These are phyloP conservation scores for Patellifolia procumbens DNA, from an alignment of 179 eudicot genomes.

Conservation along the genomic window DNA sequence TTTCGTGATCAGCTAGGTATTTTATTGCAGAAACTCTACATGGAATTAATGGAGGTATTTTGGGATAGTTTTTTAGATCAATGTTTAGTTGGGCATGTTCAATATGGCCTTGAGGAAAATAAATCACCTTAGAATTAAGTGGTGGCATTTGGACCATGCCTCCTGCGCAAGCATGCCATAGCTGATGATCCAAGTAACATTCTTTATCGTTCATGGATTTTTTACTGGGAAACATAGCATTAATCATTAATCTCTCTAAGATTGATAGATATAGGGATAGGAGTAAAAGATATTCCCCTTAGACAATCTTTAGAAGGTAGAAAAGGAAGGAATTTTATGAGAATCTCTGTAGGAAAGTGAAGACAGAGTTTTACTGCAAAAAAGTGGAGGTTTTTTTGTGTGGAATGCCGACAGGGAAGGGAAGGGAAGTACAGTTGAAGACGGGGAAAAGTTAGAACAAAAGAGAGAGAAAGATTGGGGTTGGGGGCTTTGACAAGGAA, in stretches of 20 bases:
- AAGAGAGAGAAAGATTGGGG: too few species aligned
- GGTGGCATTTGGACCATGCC: slow-evolving; percentile 52
- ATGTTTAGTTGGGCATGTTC: slow-evolving; percentile 40
- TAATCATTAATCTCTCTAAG: slow-evolving; percentile 25
- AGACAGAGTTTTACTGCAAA: background rate
- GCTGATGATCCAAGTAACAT: slow-evolving; percentile 37
- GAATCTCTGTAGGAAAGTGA: background rate
- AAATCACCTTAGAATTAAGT: slow-evolving; percentile 39
- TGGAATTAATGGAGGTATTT: slow-evolving; percentile 34
- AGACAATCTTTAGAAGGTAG: background rate
- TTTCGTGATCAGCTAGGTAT: slow-evolving; percentile 39
- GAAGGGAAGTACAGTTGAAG: too few species aligned
- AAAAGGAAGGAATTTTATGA: background rate
- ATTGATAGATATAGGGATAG: background rate
- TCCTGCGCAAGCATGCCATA: slow-evolving; percentile 56
- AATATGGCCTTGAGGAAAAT: slow-evolving; percentile 48
- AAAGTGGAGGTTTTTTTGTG: background rate
- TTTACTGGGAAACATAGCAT: slow-evolving; percentile 31
- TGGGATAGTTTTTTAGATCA: slow-evolving; percentile 32
- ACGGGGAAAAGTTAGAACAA: too few species aligned
- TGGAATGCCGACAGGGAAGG: background rate
- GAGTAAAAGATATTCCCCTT: background rate
- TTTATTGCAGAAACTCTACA: slow-evolving; percentile 32
- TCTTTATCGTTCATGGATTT: slow-evolving; percentile 24
- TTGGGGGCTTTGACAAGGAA: too few species aligned